Evolutionary conservation across 495 filamentous ascomycete genomes (phyloP).

Genomic region (Talaromyces wortmannii): DNA sequence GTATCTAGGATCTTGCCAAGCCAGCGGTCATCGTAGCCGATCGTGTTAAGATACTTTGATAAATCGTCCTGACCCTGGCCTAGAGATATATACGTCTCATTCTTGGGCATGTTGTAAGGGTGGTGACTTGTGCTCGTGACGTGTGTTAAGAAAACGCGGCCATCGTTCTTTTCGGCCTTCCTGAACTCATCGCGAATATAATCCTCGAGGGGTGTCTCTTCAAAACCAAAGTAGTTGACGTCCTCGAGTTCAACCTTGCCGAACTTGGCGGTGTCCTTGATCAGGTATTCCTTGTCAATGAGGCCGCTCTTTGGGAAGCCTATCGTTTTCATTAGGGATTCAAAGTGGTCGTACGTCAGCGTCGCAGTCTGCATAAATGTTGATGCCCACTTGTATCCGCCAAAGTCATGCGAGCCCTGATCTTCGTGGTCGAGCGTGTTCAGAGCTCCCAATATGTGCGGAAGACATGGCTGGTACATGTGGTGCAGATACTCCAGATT

Average conservation of each 20-base stretch:
- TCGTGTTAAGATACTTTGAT: conserved; percentile 36
- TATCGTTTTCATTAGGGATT: conserved; percentile 28
- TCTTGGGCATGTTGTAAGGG: conserved; percentile 32
- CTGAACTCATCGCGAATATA: conserved; percentile 42
- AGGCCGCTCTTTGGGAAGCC: conserved; percentile 27
- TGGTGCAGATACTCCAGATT: conserved; percentile 39
- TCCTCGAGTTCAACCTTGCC: conserved; percentile 27
- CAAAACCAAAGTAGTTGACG: conserved; percentile 44
- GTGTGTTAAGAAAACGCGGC: conserved; percentile 40
- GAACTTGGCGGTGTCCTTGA: conserved; percentile 27
- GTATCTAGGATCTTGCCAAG: conserved; percentile 35
- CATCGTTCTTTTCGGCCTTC: conserved; percentile 30
- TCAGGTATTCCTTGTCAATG: conserved; percentile 33
- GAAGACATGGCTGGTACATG: conserved; percentile 44
- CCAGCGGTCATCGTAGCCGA: conserved; percentile 38
- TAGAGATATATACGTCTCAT: conserved; percentile 24
- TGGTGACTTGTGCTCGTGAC: conserved; percentile 45
- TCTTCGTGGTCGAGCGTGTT: conserved; percentile 27
- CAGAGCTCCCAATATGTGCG: conserved; percentile 26
- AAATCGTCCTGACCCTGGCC: conserved; percentile 21
- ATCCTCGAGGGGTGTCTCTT: conserved; percentile 34
- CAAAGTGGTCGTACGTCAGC: conserved; percentile 38
- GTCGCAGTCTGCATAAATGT: conserved; percentile 44
- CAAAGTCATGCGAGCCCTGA: conserved; percentile 14
- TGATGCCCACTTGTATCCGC: conserved; percentile 32